Base-by-base conservation (phyloP, 306 rosid genomes). In the Glycine tomentella region DNA sequence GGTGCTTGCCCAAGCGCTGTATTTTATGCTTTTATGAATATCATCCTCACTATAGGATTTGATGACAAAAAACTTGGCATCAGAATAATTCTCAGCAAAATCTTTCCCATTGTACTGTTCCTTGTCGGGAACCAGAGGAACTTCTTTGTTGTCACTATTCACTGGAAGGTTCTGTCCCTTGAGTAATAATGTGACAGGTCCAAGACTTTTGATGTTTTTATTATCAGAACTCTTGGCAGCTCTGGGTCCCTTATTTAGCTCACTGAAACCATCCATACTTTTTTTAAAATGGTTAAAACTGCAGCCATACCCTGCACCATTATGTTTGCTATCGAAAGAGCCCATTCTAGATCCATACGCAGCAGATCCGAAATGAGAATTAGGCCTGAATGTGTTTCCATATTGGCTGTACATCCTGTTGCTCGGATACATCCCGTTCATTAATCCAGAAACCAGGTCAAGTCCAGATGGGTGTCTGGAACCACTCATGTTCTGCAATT, bases 11-110 rank as follows among this genome's bases (percentile, higher is more conserved):
- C 91, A 86, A 74, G 86, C 88, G 59, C 65, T 46, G 62, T 88
- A 88, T 72, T 88, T 88, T 59, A 88, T 83, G 84, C 91, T 88
- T 55, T 88, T 88, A 64, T 88, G 91, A 81, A 88, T 62, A 68
- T 88, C 89, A 79, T 88, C 91, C 80, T 88, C 91, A 2, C 91
- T 88, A 42, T 88, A 88, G 7, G 91, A 88, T 79, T 88, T 88
- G 61, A 88, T 84, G 48, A 88, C 80, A 55, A 81, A 88, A 84
- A 86, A 70, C 9, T 68, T 88, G 25, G 91, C 91, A 48, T 88
- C 85, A 36, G 79, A 63, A 68, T 79, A 84, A 53, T 59, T 69
- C 79, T 81, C 88, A 9, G 87, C 69, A 50, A 84, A 81, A 38
- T 75, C 77, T 53, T 84, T 83, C 62, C 88, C 85, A 3, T 72